Evolutionary conservation across 129 eudicot genomes (phyloP), one percentile per base, ranked within the genome.

Genomic region (Rutidosis leptorrhynchoides): DNA sequence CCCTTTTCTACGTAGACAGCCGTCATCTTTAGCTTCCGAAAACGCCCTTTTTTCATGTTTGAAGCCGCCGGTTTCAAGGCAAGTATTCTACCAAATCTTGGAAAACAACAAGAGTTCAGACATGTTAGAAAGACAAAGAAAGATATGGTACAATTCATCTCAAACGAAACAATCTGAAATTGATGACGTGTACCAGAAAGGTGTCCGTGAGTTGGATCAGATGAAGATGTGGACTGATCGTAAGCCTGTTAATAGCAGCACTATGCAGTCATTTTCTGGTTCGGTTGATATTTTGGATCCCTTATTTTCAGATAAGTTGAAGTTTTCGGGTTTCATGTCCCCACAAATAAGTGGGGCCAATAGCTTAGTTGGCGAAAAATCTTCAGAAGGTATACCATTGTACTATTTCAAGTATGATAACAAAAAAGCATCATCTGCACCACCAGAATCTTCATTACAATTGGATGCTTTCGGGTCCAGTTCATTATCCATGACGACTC

Each of bases 91-190:
- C 80, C 85, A 86, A 65, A 72, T 86, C 26, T 77, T 93, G 42
- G 95, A 93, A 74, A 93, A 80, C 66, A 85, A 83, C 57, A 79
- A 76, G 77, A 86, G 99, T 68, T 93, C 96, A 17, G 99, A 93
- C 74, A 93, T 93, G 99, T 65, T 93, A 64, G 96, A 93, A 84
- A 89, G 99, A 73, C 99, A 93, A 65, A 82, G 99, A 76, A 93
- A 86, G 82, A 93, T 93, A 43, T 93, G 99, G 99, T 89, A 93
- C 78, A 92, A 83, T 62, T 69, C 96, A 37, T 83, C 95, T 12
- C 96, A 80, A 57, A 62, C 92, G 21, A 84, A 87, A 58, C 83
- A 84, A 66, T 57, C 67, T 53, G 98, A 85, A 65, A 59, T 74
- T 15, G 76, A 73, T 40, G 95, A 84, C 32, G 52, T 81, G 51